A percentile compares a stretch with the other conserved stretches of the same genome.
These are phyloP conservation scores for Yamadazyma buinensis DNA, from an alignment of 1,139 yeast species.

Conservation along the genomic window DNA sequence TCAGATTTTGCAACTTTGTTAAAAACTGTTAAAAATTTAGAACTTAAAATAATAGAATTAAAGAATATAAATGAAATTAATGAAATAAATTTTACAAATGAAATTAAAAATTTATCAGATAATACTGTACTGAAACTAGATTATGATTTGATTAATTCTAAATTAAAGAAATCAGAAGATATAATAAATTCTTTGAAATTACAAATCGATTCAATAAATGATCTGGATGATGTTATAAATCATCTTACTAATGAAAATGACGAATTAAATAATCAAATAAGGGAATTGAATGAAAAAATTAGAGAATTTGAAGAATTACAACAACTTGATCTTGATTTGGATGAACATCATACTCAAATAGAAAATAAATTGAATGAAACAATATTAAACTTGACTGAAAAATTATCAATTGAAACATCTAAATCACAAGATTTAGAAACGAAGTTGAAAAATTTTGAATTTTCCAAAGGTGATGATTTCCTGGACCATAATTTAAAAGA, in stretches of 20 bases:
- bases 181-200: conserved; percentile 43
- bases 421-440: conserved; percentile 21
- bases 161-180: conserved; percentile 35
- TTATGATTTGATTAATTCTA: conserved; percentile 17
- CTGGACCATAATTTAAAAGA: background rate
- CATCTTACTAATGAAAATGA: conserved; percentile 54
- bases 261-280: conserved; percentile 36
- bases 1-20: conserved; percentile 16
- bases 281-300: conserved; percentile 37
- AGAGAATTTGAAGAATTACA: conserved; percentile 59
- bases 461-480: conserved; percentile 9
- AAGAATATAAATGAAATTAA: conserved; percentile 31
- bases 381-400: conserved; percentile 29
- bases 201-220: conserved; percentile 39
- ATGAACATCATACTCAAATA: conserved; percentile 49
- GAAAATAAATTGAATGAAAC: conserved; percentile 52
- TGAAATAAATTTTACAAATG: conserved; percentile 19
- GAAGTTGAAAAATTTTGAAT: conserved; percentile 15
- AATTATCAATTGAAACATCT: conserved; percentile 21
- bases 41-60: conserved; percentile 37
- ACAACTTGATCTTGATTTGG: conserved; percentile 61
- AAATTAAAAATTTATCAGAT: conserved; percentile 12
- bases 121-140: conserved; percentile 11
- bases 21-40: conserved; percentile 31
- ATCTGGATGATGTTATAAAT: conserved; percentile 50